phyloP scores from a whole-genome alignment of 2,329 filamentous ascomycete genomes.

The Fusarium virguliforme region DNA sequence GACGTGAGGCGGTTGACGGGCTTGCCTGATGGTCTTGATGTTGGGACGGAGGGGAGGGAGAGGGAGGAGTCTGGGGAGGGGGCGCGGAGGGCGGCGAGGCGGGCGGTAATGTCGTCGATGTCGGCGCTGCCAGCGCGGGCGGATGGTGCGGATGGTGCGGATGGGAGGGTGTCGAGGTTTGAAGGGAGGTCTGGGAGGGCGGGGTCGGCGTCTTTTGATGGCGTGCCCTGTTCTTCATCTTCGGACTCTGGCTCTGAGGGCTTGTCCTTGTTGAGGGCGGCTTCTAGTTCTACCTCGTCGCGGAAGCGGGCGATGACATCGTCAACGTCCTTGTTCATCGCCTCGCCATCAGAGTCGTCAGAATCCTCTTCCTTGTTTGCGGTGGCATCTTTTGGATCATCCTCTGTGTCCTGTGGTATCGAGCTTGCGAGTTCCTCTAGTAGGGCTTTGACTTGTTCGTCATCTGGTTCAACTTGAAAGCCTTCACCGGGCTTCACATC shows the following conservation, averaged over 20 bases:
- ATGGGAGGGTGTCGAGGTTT: constrained; percentile 58
- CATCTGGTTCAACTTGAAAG: constrained; percentile 45
- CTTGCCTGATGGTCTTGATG: constrained; percentile 63
- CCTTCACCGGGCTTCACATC: constrained; percentile 58
- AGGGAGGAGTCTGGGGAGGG: constrained; percentile 54
- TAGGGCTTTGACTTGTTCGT: constrained; percentile 56
- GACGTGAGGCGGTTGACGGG: constrained; percentile 59
- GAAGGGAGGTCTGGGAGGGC: constrained; percentile 66
- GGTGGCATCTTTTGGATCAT: not conserved
- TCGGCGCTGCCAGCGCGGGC: constrained; percentile 50
- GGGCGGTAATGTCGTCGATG: constrained; percentile 64
- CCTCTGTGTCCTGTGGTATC: constrained; percentile 52
- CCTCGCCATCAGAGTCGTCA: constrained; percentile 68
- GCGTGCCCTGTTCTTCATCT: constrained; percentile 22
- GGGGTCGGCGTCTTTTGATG: constrained; percentile 48
- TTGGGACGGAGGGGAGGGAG: constrained; percentile 66
- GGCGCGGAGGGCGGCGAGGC: constrained; percentile 68
- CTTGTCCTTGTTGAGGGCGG: constrained; percentile 37
- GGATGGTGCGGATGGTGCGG: constrained; percentile 29
- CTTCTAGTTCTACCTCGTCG: constrained; percentile 63
- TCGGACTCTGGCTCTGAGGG: constrained; percentile 34
- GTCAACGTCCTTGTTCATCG: constrained; percentile 63
- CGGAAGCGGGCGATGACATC: constrained; percentile 63
- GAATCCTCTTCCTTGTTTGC: constrained; percentile 45
- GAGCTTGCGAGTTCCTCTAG: constrained; percentile 57